phyloP scores from a whole-genome alignment of 176 grass and related monocot species.

The Cenchrus purpureus region DNA sequence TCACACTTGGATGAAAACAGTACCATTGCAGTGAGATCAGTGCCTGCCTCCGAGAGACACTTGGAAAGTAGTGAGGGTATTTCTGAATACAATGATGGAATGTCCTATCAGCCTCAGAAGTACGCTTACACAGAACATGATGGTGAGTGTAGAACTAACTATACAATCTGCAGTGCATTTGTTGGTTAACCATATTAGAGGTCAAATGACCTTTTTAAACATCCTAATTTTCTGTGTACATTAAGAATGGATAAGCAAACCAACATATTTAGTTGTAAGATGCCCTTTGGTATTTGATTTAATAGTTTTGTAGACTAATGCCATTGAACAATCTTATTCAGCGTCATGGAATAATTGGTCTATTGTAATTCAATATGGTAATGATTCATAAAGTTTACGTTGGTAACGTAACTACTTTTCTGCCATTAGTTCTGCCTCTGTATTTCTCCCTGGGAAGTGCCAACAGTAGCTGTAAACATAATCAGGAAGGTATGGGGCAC shows the following conservation, averaged over 20 bases:
- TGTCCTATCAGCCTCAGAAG: constrained; percentile 58
- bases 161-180: constrained; percentile 11
- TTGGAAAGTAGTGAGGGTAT: constrained; percentile 56
- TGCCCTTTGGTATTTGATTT: not conserved
- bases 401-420: not conserved
- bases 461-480: not conserved
- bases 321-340: not conserved
- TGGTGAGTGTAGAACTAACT: constrained; percentile 55
- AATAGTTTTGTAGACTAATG: not conserved
- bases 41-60: constrained; percentile 53
- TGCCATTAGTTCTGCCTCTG: not conserved
- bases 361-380: not conserved
- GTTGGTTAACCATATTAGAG: constrained; percentile 17
- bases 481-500: not conserved
- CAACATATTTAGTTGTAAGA: not conserved
- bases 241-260: constrained; percentile 13
- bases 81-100: constrained; percentile 65
- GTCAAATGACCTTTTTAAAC: constrained; percentile 7
- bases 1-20: constrained; percentile 53
- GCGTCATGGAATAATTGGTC: not conserved
- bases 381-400: not conserved
- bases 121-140: constrained; percentile 57
- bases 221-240: not conserved
- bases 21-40: constrained; percentile 37
- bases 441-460: not conserved